Evolutionary conservation across 305 asterid species (phyloP), one percentile per base, ranked within the genome.

Genomic region (Fraxinus baroniana): DNA sequence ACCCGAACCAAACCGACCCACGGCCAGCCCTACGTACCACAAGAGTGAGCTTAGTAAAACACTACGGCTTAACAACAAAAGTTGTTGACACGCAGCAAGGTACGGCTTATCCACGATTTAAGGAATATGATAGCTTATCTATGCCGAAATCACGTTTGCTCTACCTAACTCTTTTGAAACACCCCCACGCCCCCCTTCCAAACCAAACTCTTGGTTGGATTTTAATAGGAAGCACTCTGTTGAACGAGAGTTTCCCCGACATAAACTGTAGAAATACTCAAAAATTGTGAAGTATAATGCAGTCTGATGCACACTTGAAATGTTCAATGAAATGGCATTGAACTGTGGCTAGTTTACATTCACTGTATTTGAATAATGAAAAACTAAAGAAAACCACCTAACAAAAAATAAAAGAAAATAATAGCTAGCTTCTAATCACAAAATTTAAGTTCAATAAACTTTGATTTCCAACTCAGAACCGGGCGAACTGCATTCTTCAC

Each of bases 391-490:
- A 41, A 76, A n/a, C 26, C 36, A 6, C 7, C 8, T 7, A 10
- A 66, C 33, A 41, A 41, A 12, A 55, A 55, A 55, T n/a, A 55
- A 55, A n/a, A n/a, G 66, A n/a, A 55, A 55, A 55, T 55, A 55
- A n/a, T 17, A 52, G 9, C 64, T 55, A 5, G 66, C 66, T n/a
- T 55, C 66, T n/a, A 55, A 55, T 55, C 66, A 55, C 66, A 18
- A 55, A 15, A 44, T 24, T n/a, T 3, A 5, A 15, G 32, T 33
- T 79, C 84, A 74, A 60, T 82, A 78, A 78, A 79, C 74, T 83
- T 78, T 85, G 60, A 86, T 88, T 15, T 85, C 91, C 80, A 86
- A 18, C 82, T 79, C 79, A 68, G 90, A 85, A 28, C 73, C 83
- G 8, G 85, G 81, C 4, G 86, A 46, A 15, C 79, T 86, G 28